A percentile compares a stretch with the other conserved stretches of the same genome.
Conservation (phyloP, 2,329 filamentous ascomycete species). For the Biscogniauxia mediterranea region DNA sequence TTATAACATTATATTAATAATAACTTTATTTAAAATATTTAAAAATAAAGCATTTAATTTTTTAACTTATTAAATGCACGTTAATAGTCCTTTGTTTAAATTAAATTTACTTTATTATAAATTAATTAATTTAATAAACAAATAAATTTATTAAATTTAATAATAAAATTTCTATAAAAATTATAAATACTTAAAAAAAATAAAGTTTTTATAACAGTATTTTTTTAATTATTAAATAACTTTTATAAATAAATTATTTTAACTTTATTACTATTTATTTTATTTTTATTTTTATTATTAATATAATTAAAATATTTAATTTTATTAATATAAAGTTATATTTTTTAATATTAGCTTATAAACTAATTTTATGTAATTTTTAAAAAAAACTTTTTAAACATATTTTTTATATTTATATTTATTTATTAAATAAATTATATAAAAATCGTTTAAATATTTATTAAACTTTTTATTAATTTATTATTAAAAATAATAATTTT, state of each 20-base stretch:
- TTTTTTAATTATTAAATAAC: constrained; percentile 1
- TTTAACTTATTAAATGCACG: background rate
- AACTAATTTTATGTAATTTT: background rate
- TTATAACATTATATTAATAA: background rate
- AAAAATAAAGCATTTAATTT: background rate
- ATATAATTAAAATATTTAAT: constrained; percentile 2
- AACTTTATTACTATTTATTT: background rate
- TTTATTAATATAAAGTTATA: background rate
- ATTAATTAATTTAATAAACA: background rate
- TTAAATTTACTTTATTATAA: background rate
- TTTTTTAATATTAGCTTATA: constrained; percentile 2
- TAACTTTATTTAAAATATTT: background rate
- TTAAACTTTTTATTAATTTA: background rate
- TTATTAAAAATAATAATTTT: too few species aligned
- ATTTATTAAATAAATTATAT: constrained; percentile 1
- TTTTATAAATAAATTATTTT: constrained; percentile 5
- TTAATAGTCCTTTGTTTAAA: background rate
- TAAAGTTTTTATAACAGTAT: background rate
- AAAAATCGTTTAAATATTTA: constrained; percentile 3
- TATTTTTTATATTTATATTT: background rate
- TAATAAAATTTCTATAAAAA: constrained; percentile 7
- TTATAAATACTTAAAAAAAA: constrained; percentile 5
- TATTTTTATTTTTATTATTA: background rate
- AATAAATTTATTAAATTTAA: background rate
- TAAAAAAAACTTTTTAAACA: background rate